These are phyloP conservation scores for Torulaspora pretoriensis DNA, from an alignment of 1,139 yeast genomes.

Conservation along the genomic window DNA sequence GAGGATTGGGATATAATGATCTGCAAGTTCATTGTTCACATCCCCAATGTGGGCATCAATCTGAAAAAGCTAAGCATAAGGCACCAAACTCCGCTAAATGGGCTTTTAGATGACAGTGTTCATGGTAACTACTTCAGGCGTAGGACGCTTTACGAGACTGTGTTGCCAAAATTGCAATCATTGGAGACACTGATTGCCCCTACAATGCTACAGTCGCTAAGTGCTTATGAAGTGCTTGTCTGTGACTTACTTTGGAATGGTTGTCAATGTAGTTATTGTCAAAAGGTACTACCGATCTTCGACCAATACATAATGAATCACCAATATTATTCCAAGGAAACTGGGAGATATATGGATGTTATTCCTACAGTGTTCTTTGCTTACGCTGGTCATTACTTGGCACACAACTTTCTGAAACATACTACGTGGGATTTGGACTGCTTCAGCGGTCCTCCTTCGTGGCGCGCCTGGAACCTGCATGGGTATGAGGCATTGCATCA, in stretches of 20 bases:
- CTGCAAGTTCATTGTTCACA: constrained; percentile 42
- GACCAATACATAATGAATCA: constrained; percentile 62
- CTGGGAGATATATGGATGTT: constrained; percentile 52
- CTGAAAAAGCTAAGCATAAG: constrained; percentile 44
- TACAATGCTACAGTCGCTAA: constrained; percentile 51
- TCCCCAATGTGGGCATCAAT: constrained; percentile 35
- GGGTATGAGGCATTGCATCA: constrained; percentile 39
- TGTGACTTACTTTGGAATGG: constrained; percentile 75
- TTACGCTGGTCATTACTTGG: constrained; percentile 45
- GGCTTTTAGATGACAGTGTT: constrained; percentile 51
- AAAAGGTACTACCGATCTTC: constrained; percentile 43
- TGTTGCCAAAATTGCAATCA: constrained; percentile 45
- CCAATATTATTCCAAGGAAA: constrained; percentile 47
- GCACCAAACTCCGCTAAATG: constrained; percentile 51
- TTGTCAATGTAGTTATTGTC: constrained; percentile 58
- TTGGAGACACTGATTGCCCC: constrained; percentile 51
- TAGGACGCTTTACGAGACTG: constrained; percentile 45
- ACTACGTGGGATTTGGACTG: constrained; percentile 33
- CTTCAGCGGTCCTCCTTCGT: constrained; percentile 32
- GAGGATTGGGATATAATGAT: constrained; percentile 56
- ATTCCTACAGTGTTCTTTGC: constrained; percentile 55
- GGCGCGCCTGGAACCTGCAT: constrained; percentile 44
- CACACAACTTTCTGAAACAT: constrained; percentile 35
- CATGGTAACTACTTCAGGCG: constrained; percentile 70
- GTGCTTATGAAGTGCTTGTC: constrained; percentile 66